These are phyloP conservation scores for Colletotrichum musicola DNA, from an alignment of 2,329 filamentous ascomycete species.

Conservation along the genomic window DNA sequence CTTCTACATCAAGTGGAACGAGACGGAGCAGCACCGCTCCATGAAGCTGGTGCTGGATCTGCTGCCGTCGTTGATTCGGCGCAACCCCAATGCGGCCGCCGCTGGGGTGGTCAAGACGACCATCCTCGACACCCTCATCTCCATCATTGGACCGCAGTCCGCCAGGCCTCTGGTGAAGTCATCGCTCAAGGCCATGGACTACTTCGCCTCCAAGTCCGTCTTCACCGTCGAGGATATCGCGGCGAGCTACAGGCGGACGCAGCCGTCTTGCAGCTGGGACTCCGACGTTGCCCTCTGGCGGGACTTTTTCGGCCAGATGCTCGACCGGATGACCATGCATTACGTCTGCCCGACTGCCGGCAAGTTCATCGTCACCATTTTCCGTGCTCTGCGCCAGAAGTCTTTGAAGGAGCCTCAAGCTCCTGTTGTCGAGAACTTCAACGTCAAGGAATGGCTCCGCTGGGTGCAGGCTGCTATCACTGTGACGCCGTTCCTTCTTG, in stretches of 20 bases:
- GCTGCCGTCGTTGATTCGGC: slow-evolving; percentile 62
- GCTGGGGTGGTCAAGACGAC: slow-evolving; percentile 55
- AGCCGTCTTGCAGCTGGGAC: slow-evolving; percentile 43
- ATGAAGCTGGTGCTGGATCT: slow-evolving; percentile 74
- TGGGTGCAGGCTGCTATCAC: slow-evolving; percentile 67
- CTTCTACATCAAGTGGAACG: slow-evolving; percentile 76
- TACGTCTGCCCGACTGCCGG: slow-evolving; percentile 71
- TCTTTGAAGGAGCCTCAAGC: slow-evolving; percentile 40
- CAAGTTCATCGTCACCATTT: slow-evolving; percentile 70
- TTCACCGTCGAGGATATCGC: slow-evolving; percentile 62
- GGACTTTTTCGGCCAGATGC: slow-evolving; percentile 60
- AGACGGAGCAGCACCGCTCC: slow-evolving; percentile 73
- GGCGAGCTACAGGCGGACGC: slow-evolving; percentile 54
- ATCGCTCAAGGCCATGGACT: slow-evolving; percentile 75
- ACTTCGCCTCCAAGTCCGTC: slow-evolving; percentile 73
- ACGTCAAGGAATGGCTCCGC: slow-evolving; percentile 63
- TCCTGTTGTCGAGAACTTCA: slow-evolving; percentile 45
- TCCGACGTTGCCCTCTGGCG: slow-evolving; percentile 59
- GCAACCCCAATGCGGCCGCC: slow-evolving; percentile 60
- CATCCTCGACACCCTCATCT: slow-evolving; percentile 66
- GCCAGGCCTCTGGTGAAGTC: slow-evolving; percentile 77
- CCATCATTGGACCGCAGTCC: slow-evolving; percentile 71
- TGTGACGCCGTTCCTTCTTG: slow-evolving; percentile 65
- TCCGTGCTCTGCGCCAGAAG: slow-evolving; percentile 58
- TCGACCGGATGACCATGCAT: slow-evolving; percentile 68